These are phyloP conservation scores for Eimeria maxima DNA, from an alignment of 169 alveolate genomes.

Conservation along the genomic window DNA sequence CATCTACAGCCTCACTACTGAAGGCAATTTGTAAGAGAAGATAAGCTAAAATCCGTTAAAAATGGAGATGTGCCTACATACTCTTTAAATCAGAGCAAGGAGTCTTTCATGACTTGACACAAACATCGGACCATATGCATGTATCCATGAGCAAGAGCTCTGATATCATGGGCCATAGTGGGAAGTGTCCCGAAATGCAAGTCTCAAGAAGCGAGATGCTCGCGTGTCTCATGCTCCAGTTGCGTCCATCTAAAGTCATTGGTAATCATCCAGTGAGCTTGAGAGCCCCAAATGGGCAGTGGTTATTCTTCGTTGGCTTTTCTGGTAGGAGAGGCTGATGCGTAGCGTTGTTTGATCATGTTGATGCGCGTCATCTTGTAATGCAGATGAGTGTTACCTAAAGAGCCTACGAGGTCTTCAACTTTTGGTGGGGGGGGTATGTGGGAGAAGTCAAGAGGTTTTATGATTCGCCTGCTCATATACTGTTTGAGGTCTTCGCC, in stretches of 20 bases:
- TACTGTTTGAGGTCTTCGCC: not conserved
- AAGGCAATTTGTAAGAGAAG: not conserved
- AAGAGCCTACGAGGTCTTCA: slow-evolving; percentile 6
- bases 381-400: slow-evolving; percentile 61
- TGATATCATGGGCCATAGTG: not conserved
- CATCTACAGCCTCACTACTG: not conserved
- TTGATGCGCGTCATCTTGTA: slow-evolving; percentile 72
- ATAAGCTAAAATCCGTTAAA: not conserved
- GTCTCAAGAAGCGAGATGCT: not conserved
- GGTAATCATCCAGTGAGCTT: not conserved
- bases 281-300: not conserved
- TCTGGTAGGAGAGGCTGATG: slow-evolving; percentile 31
- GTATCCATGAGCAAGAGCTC: not conserved
- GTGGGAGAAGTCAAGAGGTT: slow-evolving; percentile 76
- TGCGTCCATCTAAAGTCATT: not conserved
- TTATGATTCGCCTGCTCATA: slow-evolving; percentile 24
- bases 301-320: not conserved
- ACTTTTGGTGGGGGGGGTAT: slow-evolving; percentile 76
- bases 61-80: not conserved
- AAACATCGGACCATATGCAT: not conserved
- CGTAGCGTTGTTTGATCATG: slow-evolving; percentile 41
- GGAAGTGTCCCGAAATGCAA: not conserved
- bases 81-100: not conserved
- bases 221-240: not conserved
- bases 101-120: not conserved